These are phyloP conservation scores for Globisporangium nunn DNA, from an alignment of 352 stramenopile genomes.

Conservation along the genomic window DNA sequence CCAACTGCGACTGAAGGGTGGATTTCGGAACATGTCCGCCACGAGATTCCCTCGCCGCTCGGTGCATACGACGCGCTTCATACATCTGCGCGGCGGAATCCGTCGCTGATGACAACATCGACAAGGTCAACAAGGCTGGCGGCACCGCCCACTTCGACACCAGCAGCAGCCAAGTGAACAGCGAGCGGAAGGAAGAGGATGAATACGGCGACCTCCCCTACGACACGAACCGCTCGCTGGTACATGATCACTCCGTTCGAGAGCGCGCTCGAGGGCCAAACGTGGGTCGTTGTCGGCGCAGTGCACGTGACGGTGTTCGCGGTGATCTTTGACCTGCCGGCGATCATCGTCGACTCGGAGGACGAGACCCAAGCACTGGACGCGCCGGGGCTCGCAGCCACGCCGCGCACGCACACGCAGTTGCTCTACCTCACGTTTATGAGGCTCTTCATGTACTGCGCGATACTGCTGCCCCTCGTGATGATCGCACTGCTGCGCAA, in stretches of 20 bases:
- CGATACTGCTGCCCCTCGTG: not conserved
- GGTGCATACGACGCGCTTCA: no score
- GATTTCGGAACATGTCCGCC: no score
- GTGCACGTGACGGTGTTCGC: not conserved
- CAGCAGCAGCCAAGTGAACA: no score
- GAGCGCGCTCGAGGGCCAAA: not conserved
- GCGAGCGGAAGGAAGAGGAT: no score
- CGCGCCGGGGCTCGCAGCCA: not conserved
- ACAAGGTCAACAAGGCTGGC: no score
- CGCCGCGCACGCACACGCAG: not conserved
- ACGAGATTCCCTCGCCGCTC: no score
- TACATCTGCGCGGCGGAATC: no score
- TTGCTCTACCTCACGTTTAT: not conserved
- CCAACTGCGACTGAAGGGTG: no score
- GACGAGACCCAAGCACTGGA: slow-evolving; percentile 1
- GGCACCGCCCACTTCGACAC: no score
- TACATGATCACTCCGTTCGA: not conserved
- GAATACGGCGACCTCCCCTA: no score
- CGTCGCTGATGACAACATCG: no score
- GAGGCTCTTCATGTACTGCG: not conserved
- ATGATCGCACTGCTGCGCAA: not conserved
- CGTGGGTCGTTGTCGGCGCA: not conserved
- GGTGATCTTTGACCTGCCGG: not conserved
- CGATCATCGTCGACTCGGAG: not conserved
- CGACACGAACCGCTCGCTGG: no score